Evolutionary conservation across 768 basidiomycete species (phyloP).

Genomic region (Tylopilus balloui): DNA sequence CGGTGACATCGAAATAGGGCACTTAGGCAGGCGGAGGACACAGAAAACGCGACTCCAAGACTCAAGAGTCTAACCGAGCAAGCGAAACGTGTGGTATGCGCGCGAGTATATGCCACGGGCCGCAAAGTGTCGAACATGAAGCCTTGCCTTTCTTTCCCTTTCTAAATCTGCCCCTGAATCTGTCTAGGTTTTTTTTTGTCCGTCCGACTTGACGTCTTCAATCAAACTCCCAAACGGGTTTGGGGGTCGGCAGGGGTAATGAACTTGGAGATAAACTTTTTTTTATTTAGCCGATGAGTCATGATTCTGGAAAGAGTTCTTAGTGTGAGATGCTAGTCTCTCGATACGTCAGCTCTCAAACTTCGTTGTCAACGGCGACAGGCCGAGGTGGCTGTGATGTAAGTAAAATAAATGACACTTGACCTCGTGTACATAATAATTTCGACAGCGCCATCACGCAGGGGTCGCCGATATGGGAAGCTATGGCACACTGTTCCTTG

Average conservation of each 20-base stretch:
- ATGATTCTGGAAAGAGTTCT: neutral
- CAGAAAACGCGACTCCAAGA: neutral
- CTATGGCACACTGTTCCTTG: neutral
- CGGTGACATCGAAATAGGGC: neutral
- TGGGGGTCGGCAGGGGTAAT: neutral
- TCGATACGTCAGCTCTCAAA: constrained; percentile 4
- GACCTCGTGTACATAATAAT: constrained; percentile 1
- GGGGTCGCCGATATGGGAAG: neutral
- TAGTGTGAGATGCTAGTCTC: neutral
- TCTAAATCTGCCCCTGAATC: neutral
- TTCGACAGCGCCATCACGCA: neutral
- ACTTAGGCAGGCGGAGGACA: neutral
- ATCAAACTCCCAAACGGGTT: neutral
- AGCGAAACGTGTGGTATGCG: too few species aligned
- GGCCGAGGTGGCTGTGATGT: constrained; percentile 1
- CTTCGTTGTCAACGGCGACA: neutral
- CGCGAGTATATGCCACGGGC: too few species aligned
- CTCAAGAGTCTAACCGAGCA: neutral
- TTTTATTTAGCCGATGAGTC: constrained; percentile 2
- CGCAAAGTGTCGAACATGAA: too few species aligned
- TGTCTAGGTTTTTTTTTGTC: too few species aligned
- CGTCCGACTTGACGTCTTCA: neutral
- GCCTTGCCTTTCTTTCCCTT: neutral
- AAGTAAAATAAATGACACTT: neutral
- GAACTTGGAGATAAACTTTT: neutral